phyloP scores from a whole-genome alignment of 176 grass and related monocot genomes.

The Oryza meridionalis region DNA sequence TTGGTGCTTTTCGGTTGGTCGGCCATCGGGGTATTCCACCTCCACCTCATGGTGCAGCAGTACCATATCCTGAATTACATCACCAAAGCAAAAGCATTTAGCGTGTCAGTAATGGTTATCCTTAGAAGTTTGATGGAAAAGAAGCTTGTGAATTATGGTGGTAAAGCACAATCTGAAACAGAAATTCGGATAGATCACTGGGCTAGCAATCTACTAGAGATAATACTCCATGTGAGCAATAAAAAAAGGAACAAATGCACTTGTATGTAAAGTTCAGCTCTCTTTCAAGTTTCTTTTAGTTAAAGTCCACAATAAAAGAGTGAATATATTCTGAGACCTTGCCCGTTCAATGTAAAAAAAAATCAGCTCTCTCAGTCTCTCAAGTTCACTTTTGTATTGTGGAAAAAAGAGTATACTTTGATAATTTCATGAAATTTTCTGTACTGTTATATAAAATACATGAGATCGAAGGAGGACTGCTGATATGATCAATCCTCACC shows the following conservation, averaged over 20 bases:
- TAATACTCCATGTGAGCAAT: background rate
- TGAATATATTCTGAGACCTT: background rate
- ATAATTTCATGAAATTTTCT: background rate
- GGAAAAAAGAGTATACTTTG: background rate
- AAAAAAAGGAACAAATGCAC: background rate
- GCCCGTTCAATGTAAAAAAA: background rate
- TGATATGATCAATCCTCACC: constrained; percentile 42
- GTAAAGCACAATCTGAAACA: background rate
- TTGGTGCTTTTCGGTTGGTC: constrained; percentile 70
- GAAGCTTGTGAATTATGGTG: background rate
- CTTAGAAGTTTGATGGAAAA: constrained; percentile 10
- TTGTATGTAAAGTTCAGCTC: background rate
- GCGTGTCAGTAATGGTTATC: background rate
- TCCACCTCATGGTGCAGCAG: constrained; percentile 89
- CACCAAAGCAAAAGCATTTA: background rate
- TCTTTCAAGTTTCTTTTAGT: background rate
- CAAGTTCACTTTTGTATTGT: background rate
- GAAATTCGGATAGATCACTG: background rate
- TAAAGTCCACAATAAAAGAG: background rate
- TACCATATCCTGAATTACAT: constrained; percentile 86
- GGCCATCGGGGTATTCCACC: constrained; percentile 67
- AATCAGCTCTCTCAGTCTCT: background rate
- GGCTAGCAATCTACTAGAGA: constrained; percentile 1
- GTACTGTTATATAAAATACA: constrained; percentile 10
- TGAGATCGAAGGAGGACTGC: background rate